phyloP scores from a whole-genome alignment of 2,329 filamentous ascomycete species.

The Anthostomella pinea region DNA sequence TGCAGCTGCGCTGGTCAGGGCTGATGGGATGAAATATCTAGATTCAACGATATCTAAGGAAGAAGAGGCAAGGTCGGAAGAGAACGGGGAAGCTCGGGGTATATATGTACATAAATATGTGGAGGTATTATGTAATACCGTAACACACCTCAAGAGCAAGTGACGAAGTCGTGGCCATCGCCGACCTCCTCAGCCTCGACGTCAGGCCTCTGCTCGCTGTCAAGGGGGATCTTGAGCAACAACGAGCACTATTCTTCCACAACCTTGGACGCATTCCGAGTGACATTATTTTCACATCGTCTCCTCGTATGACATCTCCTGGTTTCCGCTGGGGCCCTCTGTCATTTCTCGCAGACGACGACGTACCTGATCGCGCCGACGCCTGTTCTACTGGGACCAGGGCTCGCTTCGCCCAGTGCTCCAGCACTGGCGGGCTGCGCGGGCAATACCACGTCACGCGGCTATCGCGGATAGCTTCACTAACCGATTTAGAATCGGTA shows the following conservation, averaged over 20 bases:
- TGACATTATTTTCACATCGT: background rate
- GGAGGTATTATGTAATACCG: too few species aligned
- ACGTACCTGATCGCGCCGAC: background rate
- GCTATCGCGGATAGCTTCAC: background rate
- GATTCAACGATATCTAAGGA: too few species aligned
- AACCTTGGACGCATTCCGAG: background rate
- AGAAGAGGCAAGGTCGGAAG: too few species aligned
- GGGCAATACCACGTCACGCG: too few species aligned
- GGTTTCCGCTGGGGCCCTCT: background rate
- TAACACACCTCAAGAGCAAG: background rate
- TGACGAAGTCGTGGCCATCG: background rate
- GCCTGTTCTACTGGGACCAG: background rate
- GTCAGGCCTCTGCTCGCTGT: background rate
- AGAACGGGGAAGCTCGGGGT: too few species aligned
- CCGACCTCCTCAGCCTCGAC: background rate
- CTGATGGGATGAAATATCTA: too few species aligned
- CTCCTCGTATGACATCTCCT: background rate
- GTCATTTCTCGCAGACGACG: background rate
- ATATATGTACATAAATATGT: too few species aligned
- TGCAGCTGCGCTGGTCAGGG: too few species aligned
- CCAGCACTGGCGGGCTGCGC: too few species aligned
- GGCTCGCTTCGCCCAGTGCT: background rate
- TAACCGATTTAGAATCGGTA: background rate
- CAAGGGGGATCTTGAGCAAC: background rate
- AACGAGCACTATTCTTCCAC: background rate